phyloP scores from a whole-genome alignment of 352 stramenopile species.

The Pythium coloratum region DNA sequence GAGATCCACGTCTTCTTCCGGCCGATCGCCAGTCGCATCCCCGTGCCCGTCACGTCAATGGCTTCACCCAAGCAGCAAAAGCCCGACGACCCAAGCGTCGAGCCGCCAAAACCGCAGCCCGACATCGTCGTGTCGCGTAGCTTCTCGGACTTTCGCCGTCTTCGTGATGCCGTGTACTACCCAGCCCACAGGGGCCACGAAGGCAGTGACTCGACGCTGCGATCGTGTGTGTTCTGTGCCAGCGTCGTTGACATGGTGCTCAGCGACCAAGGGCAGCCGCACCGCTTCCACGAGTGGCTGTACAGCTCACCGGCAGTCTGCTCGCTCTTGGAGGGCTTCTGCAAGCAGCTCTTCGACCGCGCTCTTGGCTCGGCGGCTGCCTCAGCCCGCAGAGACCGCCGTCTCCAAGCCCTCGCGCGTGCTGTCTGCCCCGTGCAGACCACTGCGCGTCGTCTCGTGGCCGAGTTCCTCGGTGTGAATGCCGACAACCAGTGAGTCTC shows the following conservation, averaged over 20 bases:
- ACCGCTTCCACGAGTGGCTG: slow-evolving; percentile 20
- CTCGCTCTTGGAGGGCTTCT: slow-evolving; percentile 4
- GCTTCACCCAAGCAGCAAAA: background rate
- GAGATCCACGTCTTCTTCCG: slow-evolving; percentile 11
- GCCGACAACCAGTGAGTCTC: background rate
- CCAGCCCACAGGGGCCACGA: slow-evolving; percentile 3
- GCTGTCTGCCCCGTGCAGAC: slow-evolving; percentile 13
- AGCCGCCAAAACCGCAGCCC: background rate
- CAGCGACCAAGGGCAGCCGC: slow-evolving; percentile 11
- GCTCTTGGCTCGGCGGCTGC: background rate
- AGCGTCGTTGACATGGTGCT: slow-evolving; percentile 18
- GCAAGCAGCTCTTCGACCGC: background rate
- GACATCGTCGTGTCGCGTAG: background rate
- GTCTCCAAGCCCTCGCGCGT: no score
- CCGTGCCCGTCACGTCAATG: background rate
- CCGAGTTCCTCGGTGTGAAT: slow-evolving; percentile 1
- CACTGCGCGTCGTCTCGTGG: slow-evolving; percentile 2
- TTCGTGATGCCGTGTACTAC: slow-evolving; percentile 19
- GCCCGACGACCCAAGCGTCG: background rate
- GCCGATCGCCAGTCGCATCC: slow-evolving; percentile 7
- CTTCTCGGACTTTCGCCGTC: slow-evolving; percentile 14
- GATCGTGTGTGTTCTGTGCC: slow-evolving; percentile 16
- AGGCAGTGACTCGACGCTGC: background rate
- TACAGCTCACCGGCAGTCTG: background rate
- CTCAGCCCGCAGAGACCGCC: background rate